These are phyloP conservation scores for Phlyctochytrium bullatum DNA, from an alignment of 192 early-diverging fungal species.

Conservation along the genomic window DNA sequence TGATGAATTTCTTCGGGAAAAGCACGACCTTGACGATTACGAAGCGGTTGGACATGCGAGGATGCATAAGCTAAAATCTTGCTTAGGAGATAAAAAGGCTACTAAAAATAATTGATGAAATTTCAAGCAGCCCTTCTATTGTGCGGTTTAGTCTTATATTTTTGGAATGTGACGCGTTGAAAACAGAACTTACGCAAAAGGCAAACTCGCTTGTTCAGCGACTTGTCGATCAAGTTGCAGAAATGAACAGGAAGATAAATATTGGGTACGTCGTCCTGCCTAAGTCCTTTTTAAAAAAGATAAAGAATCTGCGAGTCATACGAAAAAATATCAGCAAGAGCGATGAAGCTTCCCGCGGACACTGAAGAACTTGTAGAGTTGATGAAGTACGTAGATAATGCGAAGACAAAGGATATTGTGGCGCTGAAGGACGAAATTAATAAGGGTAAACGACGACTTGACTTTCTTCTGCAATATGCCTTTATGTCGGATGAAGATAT, in stretches of 20 bases:
- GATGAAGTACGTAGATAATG: conserved; percentile 56
- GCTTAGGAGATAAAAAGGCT: conserved; percentile 66
- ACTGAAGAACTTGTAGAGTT: conserved; percentile 61
- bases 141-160: conserved; percentile 59
- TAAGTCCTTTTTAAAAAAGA: conserved; percentile 5
- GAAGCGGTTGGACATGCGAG: conserved; percentile 33
- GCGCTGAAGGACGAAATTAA: conserved; percentile 50
- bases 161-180: conserved; percentile 58
- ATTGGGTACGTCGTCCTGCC: conserved; percentile 27
- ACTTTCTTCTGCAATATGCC: conserved; percentile 56
- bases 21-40: conserved; percentile 62
- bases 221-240: conserved; percentile 60
- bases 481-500: conserved; percentile 63
- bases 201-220: conserved; percentile 57
- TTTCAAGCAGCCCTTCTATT: conserved; percentile 44
- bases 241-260: conserved; percentile 57
- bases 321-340: conserved; percentile 56
- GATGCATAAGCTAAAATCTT: not conserved
- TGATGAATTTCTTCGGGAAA: conserved; percentile 64
- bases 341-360: conserved; percentile 57
- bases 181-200: conserved; percentile 53
- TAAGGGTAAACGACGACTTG: conserved; percentile 53
- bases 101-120: conserved; percentile 56
- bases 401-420: conserved; percentile 49
- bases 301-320: conserved; percentile 57